These are phyloP conservation scores for Candida verbasci DNA, from an alignment of 805 yeast species.

Conservation along the genomic window DNA sequence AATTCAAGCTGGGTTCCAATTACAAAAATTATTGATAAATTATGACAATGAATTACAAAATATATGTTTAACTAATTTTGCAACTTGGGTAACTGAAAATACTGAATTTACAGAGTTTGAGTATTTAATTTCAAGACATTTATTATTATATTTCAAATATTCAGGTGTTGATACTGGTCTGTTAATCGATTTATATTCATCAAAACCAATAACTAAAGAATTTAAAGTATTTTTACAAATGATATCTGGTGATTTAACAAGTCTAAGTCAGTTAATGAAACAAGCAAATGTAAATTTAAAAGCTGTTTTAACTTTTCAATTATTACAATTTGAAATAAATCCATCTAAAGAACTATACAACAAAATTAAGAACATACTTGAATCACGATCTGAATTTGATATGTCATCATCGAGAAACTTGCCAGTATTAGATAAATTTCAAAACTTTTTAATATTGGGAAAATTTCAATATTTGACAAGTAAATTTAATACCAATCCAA, in stretches of 20 bases:
- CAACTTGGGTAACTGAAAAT: slow-evolving; percentile 1
- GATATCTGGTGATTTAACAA: slow-evolving; percentile 12
- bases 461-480: slow-evolving; percentile 31
- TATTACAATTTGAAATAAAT: slow-evolving; percentile 26
- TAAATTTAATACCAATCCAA: slow-evolving; percentile 14
- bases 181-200: slow-evolving; percentile 8
- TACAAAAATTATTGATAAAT: slow-evolving; percentile 17
- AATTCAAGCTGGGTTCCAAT: slow-evolving; percentile 17
- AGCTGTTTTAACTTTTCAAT: slow-evolving; percentile 20
- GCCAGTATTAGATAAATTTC: slow-evolving; percentile 13
- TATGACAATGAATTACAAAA: slow-evolving; percentile 16
- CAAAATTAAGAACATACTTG: slow-evolving; percentile 19
- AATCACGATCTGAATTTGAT: slow-evolving; percentile 25
- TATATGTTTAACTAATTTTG: slow-evolving; percentile 11
- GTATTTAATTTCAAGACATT: slow-evolving; percentile 19
- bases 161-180: slow-evolving; percentile 12
- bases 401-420: slow-evolving; percentile 11
- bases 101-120: slow-evolving; percentile 18
- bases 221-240: slow-evolving; percentile 8
- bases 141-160: slow-evolving; percentile 20
- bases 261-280: slow-evolving; percentile 13
- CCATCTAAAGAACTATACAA: slow-evolving; percentile 21
- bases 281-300: slow-evolving; percentile 1
- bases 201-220: slow-evolving; percentile 6
- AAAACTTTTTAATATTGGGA: slow-evolving; percentile 27